Base-by-base conservation (phyloP, 345 rosid species). In the Brassica nigra region DNA sequence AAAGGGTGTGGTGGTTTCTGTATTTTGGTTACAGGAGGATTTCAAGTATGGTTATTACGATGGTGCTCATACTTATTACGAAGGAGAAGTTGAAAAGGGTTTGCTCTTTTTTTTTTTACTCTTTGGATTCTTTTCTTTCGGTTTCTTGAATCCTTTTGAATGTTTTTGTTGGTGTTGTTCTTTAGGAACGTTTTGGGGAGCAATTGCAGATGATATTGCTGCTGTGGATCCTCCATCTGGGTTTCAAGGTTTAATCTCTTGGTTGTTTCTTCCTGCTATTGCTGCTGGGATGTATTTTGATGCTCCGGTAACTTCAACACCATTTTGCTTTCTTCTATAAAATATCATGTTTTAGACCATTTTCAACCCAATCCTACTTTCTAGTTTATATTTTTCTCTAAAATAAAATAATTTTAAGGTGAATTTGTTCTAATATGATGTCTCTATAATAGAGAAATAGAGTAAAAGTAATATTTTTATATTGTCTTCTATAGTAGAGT, bases 191-290 rank as follows among this genome's bases (percentile, higher is more conserved):
- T 88, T 88, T 71, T 89, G 97, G 97, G 97, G 88, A 83, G 77
- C 88, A 62, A 73, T 94, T 73, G 85, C 78, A 2, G 90, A 89
- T 68, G 97, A 94, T 36, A 63, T 85, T 66, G 85, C 85, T 9
- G 92, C 87, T 33, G 87, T 83, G 3, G 97, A 83, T 55, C 86
- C 95, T 16, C 95, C 97, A 9, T 76, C 90, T 2, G 97, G 94
- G 10, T 92, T 94, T 84, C 98, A 92, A 79, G 94, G 99, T 64
- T 14, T 90, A 20, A 86, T 95, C 20, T 88, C 97, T 4, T 95
- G 96, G 96, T 82, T 88, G 14, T 95, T 95, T 86, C 99, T 91
- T 77, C 99, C 97, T 42, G 89, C 91, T 39, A 81, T 92, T 70
- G 91, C 90, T 52, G 85, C 85, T 2, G 97, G 85, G 10, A 89